phyloP scores from a whole-genome alignment of 2,329 filamentous ascomycete species.

The Ascochyta pisi region DNA sequence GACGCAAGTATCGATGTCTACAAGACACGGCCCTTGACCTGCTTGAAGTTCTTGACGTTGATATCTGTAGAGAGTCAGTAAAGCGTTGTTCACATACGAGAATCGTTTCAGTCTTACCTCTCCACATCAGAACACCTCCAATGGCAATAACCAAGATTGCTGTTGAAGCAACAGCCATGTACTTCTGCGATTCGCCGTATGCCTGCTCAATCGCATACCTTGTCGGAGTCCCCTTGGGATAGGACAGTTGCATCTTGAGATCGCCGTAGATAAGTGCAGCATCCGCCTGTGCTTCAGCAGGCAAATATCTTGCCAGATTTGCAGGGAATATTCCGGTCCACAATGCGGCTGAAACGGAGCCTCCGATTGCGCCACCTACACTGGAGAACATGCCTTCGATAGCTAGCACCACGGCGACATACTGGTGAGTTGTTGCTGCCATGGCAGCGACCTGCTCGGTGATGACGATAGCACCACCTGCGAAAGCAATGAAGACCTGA shows the following conservation, averaged over 20 bases:
- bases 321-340: constrained; percentile 66
- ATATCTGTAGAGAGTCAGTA: constrained; percentile 44
- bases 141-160: constrained; percentile 29
- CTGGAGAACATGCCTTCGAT: constrained; percentile 65
- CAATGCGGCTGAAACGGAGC: constrained; percentile 65
- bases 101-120: constrained; percentile 22
- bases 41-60: constrained; percentile 51
- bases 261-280: constrained; percentile 55
- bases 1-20: constrained; percentile 31
- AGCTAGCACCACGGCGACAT: constrained; percentile 34
- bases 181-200: constrained; percentile 42
- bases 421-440: constrained; percentile 31
- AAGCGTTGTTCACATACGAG: background rate
- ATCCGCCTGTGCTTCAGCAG: constrained; percentile 50
- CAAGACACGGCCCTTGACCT: constrained; percentile 60
- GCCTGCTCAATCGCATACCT: constrained; percentile 49
- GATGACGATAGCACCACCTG: constrained; percentile 36
- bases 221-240: constrained; percentile 56
- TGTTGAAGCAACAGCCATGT: constrained; percentile 40
- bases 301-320: constrained; percentile 56
- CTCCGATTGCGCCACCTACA: constrained; percentile 56
- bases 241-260: constrained; percentile 61
- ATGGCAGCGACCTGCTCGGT: constrained; percentile 34
- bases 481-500: constrained; percentile 42
- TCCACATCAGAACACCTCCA: constrained; percentile 54